phyloP scores from a whole-genome alignment of 2,329 filamentous ascomycete species.

The Cladosporium sp. region DNA sequence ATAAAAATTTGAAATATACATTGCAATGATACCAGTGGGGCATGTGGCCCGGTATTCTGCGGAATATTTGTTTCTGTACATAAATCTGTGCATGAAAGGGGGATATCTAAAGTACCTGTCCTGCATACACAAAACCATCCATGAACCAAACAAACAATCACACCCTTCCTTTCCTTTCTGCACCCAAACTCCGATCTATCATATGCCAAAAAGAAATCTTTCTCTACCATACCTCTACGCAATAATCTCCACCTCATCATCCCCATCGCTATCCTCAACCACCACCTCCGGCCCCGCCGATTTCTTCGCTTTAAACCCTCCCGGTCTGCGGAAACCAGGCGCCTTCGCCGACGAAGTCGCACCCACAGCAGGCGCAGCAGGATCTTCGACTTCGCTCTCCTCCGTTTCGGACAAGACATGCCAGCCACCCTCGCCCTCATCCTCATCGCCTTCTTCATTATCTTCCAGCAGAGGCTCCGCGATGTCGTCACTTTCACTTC shows the following conservation, averaged over 20 bases:
- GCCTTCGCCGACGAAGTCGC: conserved; percentile 13
- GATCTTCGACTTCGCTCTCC: conserved; percentile 26
- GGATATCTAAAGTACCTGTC: no score
- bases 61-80: no score
- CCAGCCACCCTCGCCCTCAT: conserved; percentile 24
- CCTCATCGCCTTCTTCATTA: conserved; percentile 19
- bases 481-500: conserved; percentile 12
- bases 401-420: conserved; percentile 27
- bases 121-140: no score
- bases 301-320: conserved; percentile 6
- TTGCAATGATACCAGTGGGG: no score
- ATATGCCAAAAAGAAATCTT: no score
- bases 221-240: neutral
- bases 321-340: conserved; percentile 10
- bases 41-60: no score
- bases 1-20: no score
- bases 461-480: neutral
- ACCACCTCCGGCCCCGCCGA: conserved; percentile 29
- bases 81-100: no score
- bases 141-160: no score
- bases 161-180: no score
- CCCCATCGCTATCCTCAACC: conserved; percentile 55
- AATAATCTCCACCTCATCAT: conserved; percentile 37
- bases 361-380: conserved; percentile 9
- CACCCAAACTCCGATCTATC: no score